These are phyloP conservation scores for Vanrija sp. DNA, from an alignment of 1,284 basidiomycete species.

Conservation along the genomic window DNA sequence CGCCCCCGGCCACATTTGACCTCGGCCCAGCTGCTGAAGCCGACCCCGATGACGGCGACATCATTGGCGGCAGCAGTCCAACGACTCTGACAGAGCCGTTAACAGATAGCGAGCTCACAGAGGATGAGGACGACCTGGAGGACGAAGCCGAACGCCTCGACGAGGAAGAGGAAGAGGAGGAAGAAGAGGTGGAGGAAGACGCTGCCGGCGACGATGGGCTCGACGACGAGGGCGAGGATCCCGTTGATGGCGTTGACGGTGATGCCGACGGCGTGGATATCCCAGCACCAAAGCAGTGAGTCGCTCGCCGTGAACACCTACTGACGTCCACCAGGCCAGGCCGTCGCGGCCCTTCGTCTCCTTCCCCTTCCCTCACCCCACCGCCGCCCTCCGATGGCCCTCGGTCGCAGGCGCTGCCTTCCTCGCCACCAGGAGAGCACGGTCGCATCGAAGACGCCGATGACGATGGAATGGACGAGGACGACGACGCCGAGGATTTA, in stretches of 20 bases:
- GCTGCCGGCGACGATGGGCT: slow-evolving; percentile 1
- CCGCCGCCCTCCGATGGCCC: slow-evolving; percentile 22
- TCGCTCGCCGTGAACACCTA: neutral
- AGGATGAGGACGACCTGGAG: slow-evolving; percentile 19
- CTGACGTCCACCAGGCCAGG: slow-evolving; percentile 1
- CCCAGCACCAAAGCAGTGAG: neutral
- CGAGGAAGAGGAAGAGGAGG: slow-evolving; percentile 9
- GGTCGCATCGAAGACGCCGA: slow-evolving; percentile 1
- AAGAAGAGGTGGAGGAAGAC: slow-evolving; percentile 5
- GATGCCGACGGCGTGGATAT: slow-evolving; percentile 2
- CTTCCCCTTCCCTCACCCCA: slow-evolving; percentile 26
- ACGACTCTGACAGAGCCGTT: slow-evolving; percentile 19
- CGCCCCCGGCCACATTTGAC: slow-evolving; percentile 2
- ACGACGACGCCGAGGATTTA: neutral
- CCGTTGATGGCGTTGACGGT: neutral
- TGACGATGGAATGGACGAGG: slow-evolving; percentile 6
- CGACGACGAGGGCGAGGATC: slow-evolving; percentile 3
- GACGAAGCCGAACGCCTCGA: slow-evolving; percentile 2
- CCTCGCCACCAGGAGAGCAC: slow-evolving; percentile 6
- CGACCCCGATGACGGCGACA: slow-evolving; percentile 3
- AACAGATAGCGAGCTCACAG: slow-evolving; percentile 26
- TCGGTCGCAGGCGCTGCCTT: slow-evolving; percentile 14
- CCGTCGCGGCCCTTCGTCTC: slow-evolving; percentile 7
- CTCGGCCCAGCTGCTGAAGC: slow-evolving; percentile 7
- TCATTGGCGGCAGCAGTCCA: slow-evolving; percentile 20